These are phyloP conservation scores for Yamadazyma paraphyllophila DNA, from an alignment of 805 yeast species.

Conservation along the genomic window DNA sequence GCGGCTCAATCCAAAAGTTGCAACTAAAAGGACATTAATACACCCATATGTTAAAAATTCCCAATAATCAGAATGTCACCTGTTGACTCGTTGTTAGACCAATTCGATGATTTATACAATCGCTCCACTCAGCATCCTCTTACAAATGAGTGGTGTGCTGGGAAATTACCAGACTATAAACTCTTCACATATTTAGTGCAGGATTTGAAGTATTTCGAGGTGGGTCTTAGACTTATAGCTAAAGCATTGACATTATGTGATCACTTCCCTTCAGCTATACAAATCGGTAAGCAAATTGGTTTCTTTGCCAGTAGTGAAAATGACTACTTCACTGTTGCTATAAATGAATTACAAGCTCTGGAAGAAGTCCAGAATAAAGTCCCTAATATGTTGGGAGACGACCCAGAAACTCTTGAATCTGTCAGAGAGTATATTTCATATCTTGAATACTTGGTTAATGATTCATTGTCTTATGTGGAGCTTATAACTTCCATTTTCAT, in stretches of 20 bases:
- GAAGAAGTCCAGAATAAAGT: constrained; percentile 20
- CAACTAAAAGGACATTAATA: background rate
- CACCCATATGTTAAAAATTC: constrained; percentile 6
- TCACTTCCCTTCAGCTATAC: constrained; percentile 32
- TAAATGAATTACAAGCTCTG: constrained; percentile 21
- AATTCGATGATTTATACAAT: constrained; percentile 18
- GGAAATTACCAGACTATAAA: constrained; percentile 41
- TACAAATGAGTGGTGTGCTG: constrained; percentile 46
- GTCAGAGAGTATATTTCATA: constrained; percentile 39
- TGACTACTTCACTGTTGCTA: constrained; percentile 37
- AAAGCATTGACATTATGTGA: constrained; percentile 46
- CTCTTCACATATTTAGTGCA: constrained; percentile 47
- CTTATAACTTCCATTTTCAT: constrained; percentile 43
- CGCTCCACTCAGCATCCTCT: constrained; percentile 38
- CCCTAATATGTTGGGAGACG: constrained; percentile 18
- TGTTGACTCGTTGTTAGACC: constrained; percentile 8
- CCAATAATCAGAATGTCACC: constrained; percentile 2
- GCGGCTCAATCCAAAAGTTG: background rate
- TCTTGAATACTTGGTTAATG: constrained; percentile 27
- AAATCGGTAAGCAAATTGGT: constrained; percentile 50
- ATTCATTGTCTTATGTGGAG: constrained; percentile 35
- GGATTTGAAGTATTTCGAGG: constrained; percentile 47
- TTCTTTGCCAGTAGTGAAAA: constrained; percentile 49
- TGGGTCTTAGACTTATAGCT: constrained; percentile 42
- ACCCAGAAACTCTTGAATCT: constrained; percentile 24